These are phyloP conservation scores for Leonotis leonurus DNA, from an alignment of 257 asterid species.

Conservation along the genomic window DNA sequence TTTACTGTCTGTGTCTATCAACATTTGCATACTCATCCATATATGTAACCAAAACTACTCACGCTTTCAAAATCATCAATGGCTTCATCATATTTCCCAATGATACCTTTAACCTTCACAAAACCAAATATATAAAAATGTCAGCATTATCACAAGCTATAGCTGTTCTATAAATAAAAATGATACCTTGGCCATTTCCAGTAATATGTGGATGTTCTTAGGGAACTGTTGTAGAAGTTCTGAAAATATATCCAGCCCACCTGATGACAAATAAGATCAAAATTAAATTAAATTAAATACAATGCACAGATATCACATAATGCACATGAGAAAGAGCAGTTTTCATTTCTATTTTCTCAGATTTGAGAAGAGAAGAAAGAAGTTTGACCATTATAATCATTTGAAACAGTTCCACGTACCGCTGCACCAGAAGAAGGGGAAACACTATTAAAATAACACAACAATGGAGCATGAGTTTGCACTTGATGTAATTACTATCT, in stretches of 20 bases:
- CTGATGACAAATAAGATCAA: conserved; percentile 34
- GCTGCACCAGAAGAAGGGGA: conserved; percentile 43
- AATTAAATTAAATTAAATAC: no score
- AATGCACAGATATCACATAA: neutral
- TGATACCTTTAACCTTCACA: conserved; percentile 74
- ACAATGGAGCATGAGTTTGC: no score
- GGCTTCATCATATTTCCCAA: conserved; percentile 89
- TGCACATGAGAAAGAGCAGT: conserved; percentile 9
- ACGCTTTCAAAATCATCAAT: conserved; percentile 84
- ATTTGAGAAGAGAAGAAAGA: neutral
- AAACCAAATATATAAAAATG: conserved; percentile 9
- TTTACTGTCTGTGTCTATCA: no score
- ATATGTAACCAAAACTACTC: conserved; percentile 13
- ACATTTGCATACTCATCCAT: no score
- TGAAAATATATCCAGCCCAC: conserved; percentile 79
- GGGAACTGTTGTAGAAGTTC: conserved; percentile 97
- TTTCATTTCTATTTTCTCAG: neutral
- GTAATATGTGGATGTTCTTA: conserved; percentile 70
- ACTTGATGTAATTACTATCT: no score
- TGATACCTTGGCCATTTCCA: conserved; percentile 84
- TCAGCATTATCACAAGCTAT: neutral
- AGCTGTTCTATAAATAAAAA: no score
- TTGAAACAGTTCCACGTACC: conserved; percentile 86
- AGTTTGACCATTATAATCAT: conserved; percentile 86
- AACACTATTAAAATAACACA: conserved; percentile 12